Percentiles rank a stretch among this genome's conserved stretches.
These are phyloP conservation scores for Pseudoneurospora amorphoporcata DNA, from an alignment of 495 filamentous ascomycete genomes.

Conservation along the genomic window DNA sequence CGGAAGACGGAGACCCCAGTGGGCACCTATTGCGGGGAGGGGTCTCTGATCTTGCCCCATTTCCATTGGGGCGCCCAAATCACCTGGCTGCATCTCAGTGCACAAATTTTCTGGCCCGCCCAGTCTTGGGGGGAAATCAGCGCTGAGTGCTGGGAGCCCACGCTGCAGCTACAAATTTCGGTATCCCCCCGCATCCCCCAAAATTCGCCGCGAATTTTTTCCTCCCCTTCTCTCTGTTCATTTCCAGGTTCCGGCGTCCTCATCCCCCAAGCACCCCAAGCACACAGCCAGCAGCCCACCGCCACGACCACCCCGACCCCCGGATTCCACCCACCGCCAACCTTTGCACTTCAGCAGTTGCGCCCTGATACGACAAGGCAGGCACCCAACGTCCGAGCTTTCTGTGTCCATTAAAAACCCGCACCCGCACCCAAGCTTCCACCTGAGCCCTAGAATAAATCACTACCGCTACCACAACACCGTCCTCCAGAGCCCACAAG, in stretches of 20 bases:
- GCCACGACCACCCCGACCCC: not conserved
- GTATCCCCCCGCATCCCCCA: slow-evolving; percentile 20
- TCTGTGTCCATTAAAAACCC: not conserved
- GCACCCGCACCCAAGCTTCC: not conserved
- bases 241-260: slow-evolving; percentile 16
- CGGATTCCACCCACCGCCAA: not conserved
- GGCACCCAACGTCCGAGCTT: not conserved
- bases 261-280: not conserved
- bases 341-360: slow-evolving; percentile 11
- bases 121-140: slow-evolving; percentile 23
- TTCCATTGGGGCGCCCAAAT: slow-evolving; percentile 14
- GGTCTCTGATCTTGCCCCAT: slow-evolving; percentile 6
- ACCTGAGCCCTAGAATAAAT: slow-evolving; percentile 4
- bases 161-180: slow-evolving; percentile 23
- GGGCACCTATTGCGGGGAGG: not conserved
- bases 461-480: slow-evolving; percentile 11
- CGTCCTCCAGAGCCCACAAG: slow-evolving; percentile 10
- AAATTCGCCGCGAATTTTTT: slow-evolving; percentile 22
- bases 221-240: slow-evolving; percentile 25
- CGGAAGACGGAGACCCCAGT: not conserved
- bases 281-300: not conserved
- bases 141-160: slow-evolving; percentile 14
- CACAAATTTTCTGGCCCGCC: slow-evolving; percentile 18
- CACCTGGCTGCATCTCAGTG: slow-evolving; percentile 11
- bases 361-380: slow-evolving; percentile 3